A percentile compares a stretch with the other conserved stretches of the same genome.
Conservation (phyloP, 2,329 filamentous ascomycete species). For the Zymoseptoria ardabiliae region DNA sequence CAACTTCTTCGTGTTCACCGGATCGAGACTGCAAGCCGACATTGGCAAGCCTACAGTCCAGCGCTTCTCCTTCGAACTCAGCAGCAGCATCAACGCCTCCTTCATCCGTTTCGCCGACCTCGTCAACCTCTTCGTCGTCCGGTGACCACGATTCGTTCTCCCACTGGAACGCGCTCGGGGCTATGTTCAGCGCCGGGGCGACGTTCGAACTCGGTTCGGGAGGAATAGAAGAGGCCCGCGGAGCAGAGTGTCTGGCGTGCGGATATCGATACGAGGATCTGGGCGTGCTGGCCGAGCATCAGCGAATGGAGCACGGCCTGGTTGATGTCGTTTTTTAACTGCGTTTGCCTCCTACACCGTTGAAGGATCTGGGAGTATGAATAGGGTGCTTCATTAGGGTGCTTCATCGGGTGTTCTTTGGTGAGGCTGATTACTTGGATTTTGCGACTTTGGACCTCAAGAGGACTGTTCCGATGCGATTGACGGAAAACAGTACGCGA, state of each 20-base stretch:
- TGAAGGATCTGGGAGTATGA: no score
- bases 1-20: not conserved
- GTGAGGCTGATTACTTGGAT: no score
- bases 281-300: constrained; percentile 18
- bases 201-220: not conserved
- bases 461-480: no score
- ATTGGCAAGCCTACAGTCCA: not conserved
- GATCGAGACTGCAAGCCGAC: not conserved
- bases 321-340: constrained; percentile 16
- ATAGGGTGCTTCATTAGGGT: no score
- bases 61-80: not conserved
- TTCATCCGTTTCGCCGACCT: not conserved
- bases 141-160: not conserved
- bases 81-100: not conserved
- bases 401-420: no score
- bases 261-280: constrained; percentile 18
- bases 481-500: not conserved
- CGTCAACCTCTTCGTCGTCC: not conserved
- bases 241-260: constrained; percentile 16
- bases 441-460: no score
- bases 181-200: not conserved
- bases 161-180: not conserved
- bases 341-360: not conserved
- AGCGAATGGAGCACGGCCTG: constrained; percentile 16
- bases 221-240: not conserved